phyloP scores from a whole-genome alignment of 1,284 basidiomycete species.

The Marasmius fiardii region DNA sequence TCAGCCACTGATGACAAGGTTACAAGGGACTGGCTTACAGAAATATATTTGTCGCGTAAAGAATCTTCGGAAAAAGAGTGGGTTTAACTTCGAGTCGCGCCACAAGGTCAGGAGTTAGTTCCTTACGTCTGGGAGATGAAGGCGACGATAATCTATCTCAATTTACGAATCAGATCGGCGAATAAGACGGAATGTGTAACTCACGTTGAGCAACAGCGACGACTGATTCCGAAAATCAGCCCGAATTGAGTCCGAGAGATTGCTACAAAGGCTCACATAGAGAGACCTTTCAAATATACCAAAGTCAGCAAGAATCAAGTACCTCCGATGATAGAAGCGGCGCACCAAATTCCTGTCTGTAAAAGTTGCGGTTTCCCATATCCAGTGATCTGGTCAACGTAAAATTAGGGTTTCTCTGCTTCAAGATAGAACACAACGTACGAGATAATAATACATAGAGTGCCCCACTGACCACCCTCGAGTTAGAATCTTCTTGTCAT shows the following conservation, averaged over 20 bases:
- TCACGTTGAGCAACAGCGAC: constrained; percentile 2
- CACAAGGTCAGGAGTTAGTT: not conserved
- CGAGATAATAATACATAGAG: constrained; percentile 37
- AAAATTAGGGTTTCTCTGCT: not conserved
- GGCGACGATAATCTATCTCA: constrained; percentile 20
- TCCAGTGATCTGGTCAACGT: not conserved
- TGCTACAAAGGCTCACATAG: not conserved
- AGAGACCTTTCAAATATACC: not conserved
- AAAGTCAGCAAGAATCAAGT: too few species aligned
- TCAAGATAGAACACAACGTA: constrained; percentile 17
- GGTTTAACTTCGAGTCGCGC: too few species aligned
- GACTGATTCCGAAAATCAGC: not conserved
- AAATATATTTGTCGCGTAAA: constrained; percentile 36
- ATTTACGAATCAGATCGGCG: not conserved
- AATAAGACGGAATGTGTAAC: not conserved
- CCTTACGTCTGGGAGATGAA: constrained; percentile 34
- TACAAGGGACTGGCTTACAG: constrained; percentile 22
- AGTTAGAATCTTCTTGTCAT: constrained; percentile 1
- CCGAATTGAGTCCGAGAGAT: too few species aligned
- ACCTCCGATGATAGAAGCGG: not conserved
- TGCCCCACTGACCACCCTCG: constrained; percentile 32
- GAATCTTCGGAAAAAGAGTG: constrained; percentile 25
- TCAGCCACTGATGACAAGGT: not conserved
- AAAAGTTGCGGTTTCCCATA: constrained; percentile 1
- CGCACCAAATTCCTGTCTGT: constrained; percentile 22